Base-by-base conservation (phyloP, 202 grass and related monocot genomes). In the Hordeum pubiflorum region DNA sequence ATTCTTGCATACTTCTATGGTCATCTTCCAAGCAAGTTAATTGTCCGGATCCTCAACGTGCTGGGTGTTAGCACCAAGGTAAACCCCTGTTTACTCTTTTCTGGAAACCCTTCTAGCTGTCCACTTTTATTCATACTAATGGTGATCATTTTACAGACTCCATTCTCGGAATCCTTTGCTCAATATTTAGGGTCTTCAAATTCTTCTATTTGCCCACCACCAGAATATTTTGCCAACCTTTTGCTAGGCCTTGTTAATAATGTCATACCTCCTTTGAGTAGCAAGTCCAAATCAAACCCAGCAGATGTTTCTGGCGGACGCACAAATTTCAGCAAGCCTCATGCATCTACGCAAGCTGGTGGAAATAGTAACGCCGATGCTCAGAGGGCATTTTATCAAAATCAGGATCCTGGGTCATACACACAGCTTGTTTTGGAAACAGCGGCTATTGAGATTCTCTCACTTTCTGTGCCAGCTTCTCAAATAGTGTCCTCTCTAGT, bases 1-100 rank as follows among this genome's bases (percentile, higher is more conserved):
- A 95, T 94, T 81, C 96, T 98, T 86, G 96, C 96, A 62, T 98
- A 98, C 84, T 98, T 98, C 71, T 98, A 98, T 85, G 90, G 85
- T 66, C 54, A 93, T 80, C 96, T 98, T 85, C 86, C 92, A 83
- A 91, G 57, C 79, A 98, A 98, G 83, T 54, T 98, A 74, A 88
- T 98, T 84, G 63, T 93, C 59, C 88, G 90, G 70, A 86, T 98
- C 74, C 90, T 98, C 74, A 98, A 90, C 40, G 75, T 93, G 44
- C 84, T 98, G 22, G 86, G 86, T 80, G 74, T 83, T 90, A 88
- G 86, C 59, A 92, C 90, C 12, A 98, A 98, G 92, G 96, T 95
- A 93, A 44, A 79, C 63, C 3, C 40, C 3, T 85, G 63, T 73
- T 84, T 93, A 43, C 81, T 69, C 60, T 69, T 88, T 81, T 27